Percentiles rank a stretch among this genome's conserved stretches.
Conservation (phyloP, 2,329 filamentous ascomycete species). For the Epichloe baconii region DNA sequence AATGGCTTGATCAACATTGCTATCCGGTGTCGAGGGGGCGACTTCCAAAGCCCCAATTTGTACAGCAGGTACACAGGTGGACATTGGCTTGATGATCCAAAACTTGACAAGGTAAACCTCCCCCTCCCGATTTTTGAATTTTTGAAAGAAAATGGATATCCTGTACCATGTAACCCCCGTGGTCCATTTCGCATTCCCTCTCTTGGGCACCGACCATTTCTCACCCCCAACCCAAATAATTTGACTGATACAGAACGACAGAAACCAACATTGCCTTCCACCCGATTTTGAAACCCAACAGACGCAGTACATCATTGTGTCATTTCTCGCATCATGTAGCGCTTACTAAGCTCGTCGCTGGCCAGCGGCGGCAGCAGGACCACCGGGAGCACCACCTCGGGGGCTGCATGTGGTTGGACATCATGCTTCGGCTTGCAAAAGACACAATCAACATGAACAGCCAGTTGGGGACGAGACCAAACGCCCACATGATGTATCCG, state of each 20-base stretch:
- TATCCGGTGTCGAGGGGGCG: no score
- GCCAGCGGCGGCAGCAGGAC: conserved; percentile 3
- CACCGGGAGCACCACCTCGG: conserved; percentile 6
- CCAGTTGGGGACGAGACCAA: conserved; percentile 59
- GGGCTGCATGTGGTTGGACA: conserved; percentile 33
- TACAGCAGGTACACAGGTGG: no score
- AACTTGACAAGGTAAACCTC: background rate
- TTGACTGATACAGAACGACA: background rate
- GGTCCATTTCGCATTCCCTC: background rate
- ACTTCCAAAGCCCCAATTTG: no score
- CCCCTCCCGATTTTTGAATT: background rate
- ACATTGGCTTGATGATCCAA: background rate
- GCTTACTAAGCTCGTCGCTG: conserved; percentile 2
- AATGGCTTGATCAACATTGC: background rate
- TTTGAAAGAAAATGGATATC: background rate
- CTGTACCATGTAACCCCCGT: background rate
- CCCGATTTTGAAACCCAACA: background rate
- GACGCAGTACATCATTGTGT: background rate
- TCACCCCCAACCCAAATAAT: background rate
- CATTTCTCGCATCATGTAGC: background rate
- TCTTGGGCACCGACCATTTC: background rate
- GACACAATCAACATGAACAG: conserved; percentile 64
- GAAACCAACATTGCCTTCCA: background rate
- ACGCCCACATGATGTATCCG: conserved; percentile 55
- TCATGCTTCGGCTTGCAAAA: conserved; percentile 57